Base-by-base conservation (phyloP, 2,329 filamentous ascomycete genomes). In the Colletotrichum sp. region DNA sequence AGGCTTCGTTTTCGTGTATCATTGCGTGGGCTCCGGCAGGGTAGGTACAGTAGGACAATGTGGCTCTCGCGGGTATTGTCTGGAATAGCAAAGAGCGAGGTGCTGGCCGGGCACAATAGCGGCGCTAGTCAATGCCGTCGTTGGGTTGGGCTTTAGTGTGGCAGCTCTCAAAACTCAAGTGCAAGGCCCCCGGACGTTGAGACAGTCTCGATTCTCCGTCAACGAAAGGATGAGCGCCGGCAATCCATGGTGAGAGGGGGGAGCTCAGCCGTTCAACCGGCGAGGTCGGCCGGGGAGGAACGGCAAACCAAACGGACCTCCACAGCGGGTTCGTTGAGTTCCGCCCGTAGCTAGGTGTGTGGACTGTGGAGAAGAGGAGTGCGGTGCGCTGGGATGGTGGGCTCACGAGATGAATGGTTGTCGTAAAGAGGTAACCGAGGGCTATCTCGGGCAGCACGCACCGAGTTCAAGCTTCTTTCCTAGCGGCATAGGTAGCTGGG, bases 291-390 rank as follows among this genome's bases (percentile, higher is more conserved):
- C 63, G 69, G 73, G 69, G 57, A 64, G 69, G 34, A 36, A 61
- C 73, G 73, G 73, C 70, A 65, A 68, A 60, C 64, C 70, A 75
- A 73, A 75, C 69, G 73, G 73, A 66, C 70, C 70, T 75, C 73
- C 73, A 73, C 70, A 75, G 73, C 73, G 64, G 73, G 64, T 59
- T 75, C 64, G 64, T 65, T 52, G 73, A 60, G 64, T 75, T 68
- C 70, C 57, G 70, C 65, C 70, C 64, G 65, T 39, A 69, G 18
- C 13, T 73, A 48, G 18, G 26, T 73, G 48, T 63, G 55, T 67
- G 72, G 63, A 63, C 69, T 63, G 63, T 67, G 72, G 69, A 63
- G 72, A 73, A 73, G 28, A 36, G 39, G 39, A 39, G 18, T 21
- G n/a, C 28, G 43, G 28, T 52, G 69, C 43, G 73, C 67, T 73